phyloP scores from a whole-genome alignment of 1,139 yeast species.

The Nematodospora anomalae region DNA sequence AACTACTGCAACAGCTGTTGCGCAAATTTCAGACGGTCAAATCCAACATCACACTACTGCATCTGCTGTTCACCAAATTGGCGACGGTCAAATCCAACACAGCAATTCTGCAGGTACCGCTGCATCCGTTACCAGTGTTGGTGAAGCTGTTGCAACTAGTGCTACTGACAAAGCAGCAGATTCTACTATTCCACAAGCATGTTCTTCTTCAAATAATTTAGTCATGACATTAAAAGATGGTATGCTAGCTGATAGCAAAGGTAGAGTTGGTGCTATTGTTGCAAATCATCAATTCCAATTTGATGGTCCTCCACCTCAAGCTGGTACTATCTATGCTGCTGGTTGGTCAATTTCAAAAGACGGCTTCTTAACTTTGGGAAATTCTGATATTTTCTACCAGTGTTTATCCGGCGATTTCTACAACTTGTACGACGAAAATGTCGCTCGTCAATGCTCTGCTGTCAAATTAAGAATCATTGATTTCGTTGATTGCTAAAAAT shows the following conservation, averaged over 20 bases:
- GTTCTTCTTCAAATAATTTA: constrained; percentile 11
- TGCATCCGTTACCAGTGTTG: constrained; percentile 3
- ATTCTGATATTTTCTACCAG: constrained; percentile 66
- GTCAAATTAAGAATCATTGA: constrained; percentile 67
- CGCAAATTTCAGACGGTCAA: constrained; percentile 39
- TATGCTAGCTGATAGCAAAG: constrained; percentile 58
- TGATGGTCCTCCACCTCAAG: constrained; percentile 91
- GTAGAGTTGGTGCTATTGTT: constrained; percentile 80
- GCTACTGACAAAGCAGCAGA: neutral
- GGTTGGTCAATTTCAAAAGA: constrained; percentile 69
- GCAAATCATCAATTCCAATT: constrained; percentile 88
- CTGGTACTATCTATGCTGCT: constrained; percentile 82
- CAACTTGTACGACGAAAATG: constrained; percentile 73
- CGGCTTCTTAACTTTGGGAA: constrained; percentile 72
- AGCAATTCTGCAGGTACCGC: constrained; percentile 16
- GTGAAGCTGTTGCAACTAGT: constrained; percentile 1
- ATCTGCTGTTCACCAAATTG: constrained; percentile 23
- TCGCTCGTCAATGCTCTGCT: constrained; percentile 65
- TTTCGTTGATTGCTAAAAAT: constrained; percentile 55
- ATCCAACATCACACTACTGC: constrained; percentile 31
- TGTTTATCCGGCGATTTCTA: constrained; percentile 79
- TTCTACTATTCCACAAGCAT: constrained; percentile 10
- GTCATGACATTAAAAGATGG: constrained; percentile 54
- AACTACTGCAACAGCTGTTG: constrained; percentile 30
- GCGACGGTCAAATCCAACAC: constrained; percentile 13